A percentile compares a stretch with the other conserved stretches of the same genome.
These are phyloP conservation scores for Tubosaeta sp. DNA, from an alignment of 768 basidiomycete genomes.

Conservation along the genomic window DNA sequence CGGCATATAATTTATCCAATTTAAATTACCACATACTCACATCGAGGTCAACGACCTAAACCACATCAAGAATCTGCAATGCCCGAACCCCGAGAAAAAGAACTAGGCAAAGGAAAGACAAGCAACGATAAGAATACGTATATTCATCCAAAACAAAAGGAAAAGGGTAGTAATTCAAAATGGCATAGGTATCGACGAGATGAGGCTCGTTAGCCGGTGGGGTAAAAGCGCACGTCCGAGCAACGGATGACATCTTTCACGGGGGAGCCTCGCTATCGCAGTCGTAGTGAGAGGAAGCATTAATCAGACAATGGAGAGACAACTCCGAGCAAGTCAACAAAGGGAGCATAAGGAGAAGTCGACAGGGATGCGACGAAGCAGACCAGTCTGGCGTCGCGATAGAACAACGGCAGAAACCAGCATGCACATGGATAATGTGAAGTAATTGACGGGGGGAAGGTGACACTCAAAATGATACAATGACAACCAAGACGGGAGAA, in stretches of 20 bases:
- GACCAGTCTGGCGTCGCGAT: conserved; percentile 25
- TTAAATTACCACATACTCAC: background rate
- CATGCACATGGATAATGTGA: conserved; percentile 9
- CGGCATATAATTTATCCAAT: background rate
- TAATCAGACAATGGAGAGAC: conserved; percentile 11
- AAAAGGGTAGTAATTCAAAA: background rate
- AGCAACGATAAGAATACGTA: background rate
- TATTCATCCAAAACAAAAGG: background rate
- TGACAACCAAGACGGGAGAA: conserved; percentile 14
- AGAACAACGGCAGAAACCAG: conserved; percentile 24
- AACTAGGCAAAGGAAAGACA: background rate
- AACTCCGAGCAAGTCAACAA: background rate
- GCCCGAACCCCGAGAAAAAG: background rate
- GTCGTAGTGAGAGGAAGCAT: background rate
- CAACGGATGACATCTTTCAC: conserved; percentile 18
- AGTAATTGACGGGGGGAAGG: background rate
- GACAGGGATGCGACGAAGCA: conserved; percentile 16
- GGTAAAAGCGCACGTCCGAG: conserved; percentile 22
- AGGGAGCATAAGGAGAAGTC: background rate
- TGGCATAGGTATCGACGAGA: conserved; percentile 30
- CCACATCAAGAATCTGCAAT: background rate
- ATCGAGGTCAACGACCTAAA: background rate
- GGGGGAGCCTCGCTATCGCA: conserved; percentile 2
- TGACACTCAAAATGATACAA: conserved; percentile 20
- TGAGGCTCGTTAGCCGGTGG: conserved; percentile 34